These are phyloP conservation scores for Thraustotheca clavata DNA, from an alignment of 352 stramenopile genomes.

Conservation along the genomic window DNA sequence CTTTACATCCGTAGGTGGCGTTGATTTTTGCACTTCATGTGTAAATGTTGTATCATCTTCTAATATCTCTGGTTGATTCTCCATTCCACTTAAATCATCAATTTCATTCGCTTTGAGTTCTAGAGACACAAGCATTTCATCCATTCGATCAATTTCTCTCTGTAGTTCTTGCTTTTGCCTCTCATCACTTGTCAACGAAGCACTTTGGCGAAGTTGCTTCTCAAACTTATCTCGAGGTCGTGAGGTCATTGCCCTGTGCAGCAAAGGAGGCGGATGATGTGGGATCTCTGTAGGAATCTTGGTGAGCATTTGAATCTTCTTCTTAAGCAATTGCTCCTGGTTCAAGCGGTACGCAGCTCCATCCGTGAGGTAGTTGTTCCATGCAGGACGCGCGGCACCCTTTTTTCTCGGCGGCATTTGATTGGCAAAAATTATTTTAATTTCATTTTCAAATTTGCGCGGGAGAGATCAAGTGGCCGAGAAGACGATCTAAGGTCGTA, in stretches of 20 bases:
- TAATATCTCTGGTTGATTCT: not conserved
- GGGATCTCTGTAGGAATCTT: conserved; percentile 20
- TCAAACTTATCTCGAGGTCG: conserved; percentile 4
- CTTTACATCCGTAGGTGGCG: no score
- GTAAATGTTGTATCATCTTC: not conserved
- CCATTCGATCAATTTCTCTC: conserved; percentile 18
- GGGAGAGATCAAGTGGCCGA: no score
- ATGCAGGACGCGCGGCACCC: conserved; percentile 8
- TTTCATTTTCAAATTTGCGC: no score
- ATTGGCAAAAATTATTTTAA: no score
- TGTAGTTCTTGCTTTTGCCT: conserved; percentile 17
- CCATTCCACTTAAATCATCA: not conserved
- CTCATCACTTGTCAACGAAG: not conserved
- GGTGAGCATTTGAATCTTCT: conserved; percentile 21
- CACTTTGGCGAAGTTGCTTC: not conserved
- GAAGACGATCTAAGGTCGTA: no score
- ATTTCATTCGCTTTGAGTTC: conserved; percentile 16
- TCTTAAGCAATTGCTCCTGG: conserved; percentile 14
- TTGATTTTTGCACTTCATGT: not conserved
- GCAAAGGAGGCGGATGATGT: not conserved
- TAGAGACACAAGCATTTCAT: conserved; percentile 13
- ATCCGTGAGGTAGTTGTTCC: conserved; percentile 20
- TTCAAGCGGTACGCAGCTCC: conserved; percentile 11
- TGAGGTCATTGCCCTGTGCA: not conserved
- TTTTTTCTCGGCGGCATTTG: not conserved